Evolutionary conservation across 2,329 filamentous ascomycete genomes (phyloP).

Genomic region (Tolypocladium pustulatum): DNA sequence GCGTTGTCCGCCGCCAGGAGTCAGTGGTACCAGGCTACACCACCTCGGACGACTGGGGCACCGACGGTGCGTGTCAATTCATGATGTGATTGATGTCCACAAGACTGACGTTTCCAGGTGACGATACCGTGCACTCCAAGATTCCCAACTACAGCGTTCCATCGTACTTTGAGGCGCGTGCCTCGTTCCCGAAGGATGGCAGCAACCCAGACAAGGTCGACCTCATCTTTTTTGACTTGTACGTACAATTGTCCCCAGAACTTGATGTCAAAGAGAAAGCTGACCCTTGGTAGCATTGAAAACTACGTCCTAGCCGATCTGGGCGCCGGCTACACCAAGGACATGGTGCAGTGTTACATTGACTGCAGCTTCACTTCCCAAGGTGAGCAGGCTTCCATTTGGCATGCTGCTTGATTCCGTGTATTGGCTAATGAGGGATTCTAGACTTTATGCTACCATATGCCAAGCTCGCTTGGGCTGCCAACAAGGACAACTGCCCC

Average conservation of each 20-base stretch:
- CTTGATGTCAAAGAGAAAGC: background rate
- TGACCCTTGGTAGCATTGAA: slow-evolving; percentile 21
- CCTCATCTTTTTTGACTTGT: slow-evolving; percentile 44
- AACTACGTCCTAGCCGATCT: slow-evolving; percentile 24
- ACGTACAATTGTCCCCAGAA: slow-evolving; percentile 8
- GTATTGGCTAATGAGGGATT: background rate
- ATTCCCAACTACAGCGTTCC: slow-evolving; percentile 38
- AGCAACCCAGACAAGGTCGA: slow-evolving; percentile 34
- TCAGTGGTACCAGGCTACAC: slow-evolving; percentile 37
- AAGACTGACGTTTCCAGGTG: slow-evolving; percentile 20
- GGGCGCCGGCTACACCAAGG: slow-evolving; percentile 21
- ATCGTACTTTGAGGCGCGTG: slow-evolving; percentile 38
- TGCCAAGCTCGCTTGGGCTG: slow-evolving; percentile 25
- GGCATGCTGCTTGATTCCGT: too few relatives aligned
- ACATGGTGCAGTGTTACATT: slow-evolving; percentile 27
- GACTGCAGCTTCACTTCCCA: slow-evolving; percentile 26
- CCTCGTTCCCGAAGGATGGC: slow-evolving; percentile 33
- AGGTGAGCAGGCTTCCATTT: slow-evolving; percentile 7
- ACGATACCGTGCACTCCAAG: slow-evolving; percentile 40
- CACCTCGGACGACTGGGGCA: slow-evolving; percentile 46
- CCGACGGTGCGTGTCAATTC: slow-evolving; percentile 18
- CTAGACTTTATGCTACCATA: slow-evolving; percentile 27
- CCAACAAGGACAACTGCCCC: slow-evolving; percentile 23
- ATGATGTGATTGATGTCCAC: background rate
- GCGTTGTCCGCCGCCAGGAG: slow-evolving; percentile 38